Base-by-base conservation (phyloP, 1,139 yeast species). In the Kluyveromyces marxianus region DNA sequence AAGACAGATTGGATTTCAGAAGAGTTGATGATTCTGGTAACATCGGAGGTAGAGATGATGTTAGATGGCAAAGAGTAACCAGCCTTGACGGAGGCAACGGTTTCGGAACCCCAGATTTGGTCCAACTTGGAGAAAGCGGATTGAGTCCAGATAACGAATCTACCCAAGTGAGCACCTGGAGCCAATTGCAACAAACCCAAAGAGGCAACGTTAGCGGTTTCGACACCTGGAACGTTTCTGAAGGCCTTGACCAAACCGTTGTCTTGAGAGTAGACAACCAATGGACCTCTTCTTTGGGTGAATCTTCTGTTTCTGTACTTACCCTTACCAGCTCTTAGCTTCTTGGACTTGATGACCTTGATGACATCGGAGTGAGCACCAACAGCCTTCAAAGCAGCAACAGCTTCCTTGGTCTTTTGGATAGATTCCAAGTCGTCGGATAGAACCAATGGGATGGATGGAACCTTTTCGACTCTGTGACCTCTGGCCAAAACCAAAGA, bases 141-240 rank as follows among this genome's bases (percentile, higher is more conserved):
- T 79, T 89, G 96, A 69, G 98, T 90, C 98, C 98, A 92, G 88
- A 92, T 87, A 70, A 94, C 85, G 71, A 92, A 92, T 83, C 98
- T 90, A 79, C 98, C 98, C 69, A 92, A 81, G 83, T 92, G 98
- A 70, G 97, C 95, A 85, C 99, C 99, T 75, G 99, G 99, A 65
- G 99, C 99, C 70, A 92, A 86, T 81, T 92, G 97, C 74, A 94
- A 86, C 69, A 94, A 81, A 78, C 94, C 94, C 70, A 92, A 83
- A 70, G 92, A 80, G 70, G 85, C 78, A 66, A 92, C 98, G 71
- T 84, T 79, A 67, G 92, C 82, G 68, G 96, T 84, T 80, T 92
- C 98, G 63, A 92, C 97, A 86, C 99, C 99, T 75, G 99, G 98
- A 63, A 92, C 78, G 87, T 92, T 94, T 85, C 97, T 90, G 83